phyloP scores from a whole-genome alignment of 2,329 filamentous ascomycete genomes.

The Hymenoscyphus repandus region DNA sequence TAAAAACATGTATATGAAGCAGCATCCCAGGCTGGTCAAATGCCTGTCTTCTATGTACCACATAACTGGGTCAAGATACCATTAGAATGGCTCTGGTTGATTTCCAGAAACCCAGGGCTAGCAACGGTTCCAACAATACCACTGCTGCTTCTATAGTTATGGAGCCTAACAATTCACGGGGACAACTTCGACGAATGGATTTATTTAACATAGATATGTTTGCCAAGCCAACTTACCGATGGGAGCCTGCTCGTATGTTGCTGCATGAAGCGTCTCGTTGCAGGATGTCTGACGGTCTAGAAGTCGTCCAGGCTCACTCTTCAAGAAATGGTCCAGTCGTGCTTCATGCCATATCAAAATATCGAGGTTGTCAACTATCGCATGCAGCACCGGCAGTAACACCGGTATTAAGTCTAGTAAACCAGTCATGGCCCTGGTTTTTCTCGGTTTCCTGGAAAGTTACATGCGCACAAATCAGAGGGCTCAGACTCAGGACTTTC shows the following conservation, averaged over 20 bases:
- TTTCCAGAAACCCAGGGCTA: background rate
- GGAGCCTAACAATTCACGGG: too few species aligned
- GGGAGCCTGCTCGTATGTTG: conserved; percentile 35
- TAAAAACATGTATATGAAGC: background rate
- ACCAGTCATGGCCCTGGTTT: too few species aligned
- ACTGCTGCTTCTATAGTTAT: background rate
- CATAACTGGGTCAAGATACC: background rate
- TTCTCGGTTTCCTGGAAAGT: background rate
- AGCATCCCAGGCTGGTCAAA: background rate
- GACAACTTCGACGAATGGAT: too few species aligned
- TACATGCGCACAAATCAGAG: conserved; percentile 6
- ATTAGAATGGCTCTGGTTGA: background rate
- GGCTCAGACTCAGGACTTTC: background rate
- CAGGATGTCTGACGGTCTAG: too few species aligned
- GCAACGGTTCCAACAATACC: background rate
- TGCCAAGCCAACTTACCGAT: background rate
- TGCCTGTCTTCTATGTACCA: too few species aligned
- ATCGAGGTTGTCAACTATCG: too few species aligned
- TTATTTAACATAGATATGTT: too few species aligned
- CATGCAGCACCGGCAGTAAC: too few species aligned
- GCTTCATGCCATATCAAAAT: too few species aligned
- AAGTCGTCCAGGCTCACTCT: background rate
- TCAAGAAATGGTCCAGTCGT: background rate
- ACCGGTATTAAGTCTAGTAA: too few species aligned
- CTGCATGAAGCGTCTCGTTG: too few species aligned